phyloP scores from a whole-genome alignment of 129 eudicot genomes.

The Chrysanthemum seticuspe region DNA sequence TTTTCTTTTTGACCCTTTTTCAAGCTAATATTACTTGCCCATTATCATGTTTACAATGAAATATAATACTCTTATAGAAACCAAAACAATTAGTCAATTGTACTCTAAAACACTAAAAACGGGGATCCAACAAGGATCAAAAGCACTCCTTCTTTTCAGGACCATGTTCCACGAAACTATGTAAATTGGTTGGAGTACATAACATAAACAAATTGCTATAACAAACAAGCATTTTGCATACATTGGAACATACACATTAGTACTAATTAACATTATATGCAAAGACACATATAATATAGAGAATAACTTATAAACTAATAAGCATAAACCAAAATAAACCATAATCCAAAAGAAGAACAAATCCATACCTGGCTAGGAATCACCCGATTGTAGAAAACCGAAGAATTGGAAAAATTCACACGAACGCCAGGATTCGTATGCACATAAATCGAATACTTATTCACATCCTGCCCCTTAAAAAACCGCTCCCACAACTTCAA shows the following conservation, averaged over 20 bases:
- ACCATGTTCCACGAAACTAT: neutral
- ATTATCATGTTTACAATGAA: slow-evolving; percentile 1
- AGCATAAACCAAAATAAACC: slow-evolving; percentile 11
- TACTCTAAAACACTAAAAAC: slow-evolving; percentile 3
- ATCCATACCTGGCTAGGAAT: slow-evolving; percentile 85
- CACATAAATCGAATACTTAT: slow-evolving; percentile 70
- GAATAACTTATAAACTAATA: slow-evolving; percentile 5
- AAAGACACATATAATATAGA: neutral
- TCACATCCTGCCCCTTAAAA: slow-evolving; percentile 56
- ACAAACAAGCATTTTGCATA: neutral
- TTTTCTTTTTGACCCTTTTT: neutral
- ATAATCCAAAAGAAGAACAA: slow-evolving; percentile 3
- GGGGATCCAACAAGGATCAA: neutral
- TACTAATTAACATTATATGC: neutral
- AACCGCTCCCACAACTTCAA: slow-evolving; percentile 90
- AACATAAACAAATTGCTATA: neutral
- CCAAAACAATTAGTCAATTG: neutral
- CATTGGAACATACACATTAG: neutral
- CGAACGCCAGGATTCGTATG: slow-evolving; percentile 64
- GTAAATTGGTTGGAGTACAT: too few relatives aligned
- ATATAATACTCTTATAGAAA: neutral
- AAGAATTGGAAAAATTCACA: slow-evolving; percentile 46
- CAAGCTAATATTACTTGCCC: slow-evolving; percentile 1
- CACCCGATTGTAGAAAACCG: slow-evolving; percentile 66
- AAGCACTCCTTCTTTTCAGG: neutral